Conservation (phyloP, 2,329 filamentous ascomycete genomes). For the Pseudogymnoascus sp. region DNA sequence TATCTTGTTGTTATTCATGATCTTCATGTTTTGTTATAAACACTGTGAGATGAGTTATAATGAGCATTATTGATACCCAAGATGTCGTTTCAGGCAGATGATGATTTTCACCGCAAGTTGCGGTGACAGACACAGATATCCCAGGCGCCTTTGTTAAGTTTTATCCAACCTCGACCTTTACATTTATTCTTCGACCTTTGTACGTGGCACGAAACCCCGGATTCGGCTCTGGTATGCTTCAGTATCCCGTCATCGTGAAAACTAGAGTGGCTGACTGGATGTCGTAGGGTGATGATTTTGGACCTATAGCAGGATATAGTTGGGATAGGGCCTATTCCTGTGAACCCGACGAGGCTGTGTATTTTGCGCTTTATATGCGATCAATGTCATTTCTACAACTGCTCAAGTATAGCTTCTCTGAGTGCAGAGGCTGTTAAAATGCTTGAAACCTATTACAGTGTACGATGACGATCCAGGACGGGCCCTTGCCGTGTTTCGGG, state of each 20-base stretch:
- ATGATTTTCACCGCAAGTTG: not conserved
- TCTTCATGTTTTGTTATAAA: not conserved
- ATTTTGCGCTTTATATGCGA: not conserved
- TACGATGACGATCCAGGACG: not conserved
- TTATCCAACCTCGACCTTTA: not conserved
- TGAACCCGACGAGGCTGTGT: not conserved
- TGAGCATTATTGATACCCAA: not conserved
- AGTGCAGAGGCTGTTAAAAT: no score
- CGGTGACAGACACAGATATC: not conserved
- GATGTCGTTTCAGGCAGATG: not conserved
- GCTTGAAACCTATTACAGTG: not conserved
- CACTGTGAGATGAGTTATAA: not conserved
- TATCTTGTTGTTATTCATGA: not conserved
- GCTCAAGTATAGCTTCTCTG: no score
- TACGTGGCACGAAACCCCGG: not conserved
- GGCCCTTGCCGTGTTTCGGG: slow-evolving; percentile 2
- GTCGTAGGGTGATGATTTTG: not conserved
- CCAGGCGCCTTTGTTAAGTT: not conserved
- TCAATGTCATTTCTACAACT: not conserved
- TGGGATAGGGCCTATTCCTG: not conserved
- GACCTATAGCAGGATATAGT: not conserved
- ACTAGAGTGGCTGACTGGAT: not conserved
- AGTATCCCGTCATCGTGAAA: not conserved
- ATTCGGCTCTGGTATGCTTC: not conserved
- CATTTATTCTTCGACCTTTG: not conserved